Conservation (phyloP, 2,329 filamentous ascomycete species). For the Penicillium thymicola region DNA sequence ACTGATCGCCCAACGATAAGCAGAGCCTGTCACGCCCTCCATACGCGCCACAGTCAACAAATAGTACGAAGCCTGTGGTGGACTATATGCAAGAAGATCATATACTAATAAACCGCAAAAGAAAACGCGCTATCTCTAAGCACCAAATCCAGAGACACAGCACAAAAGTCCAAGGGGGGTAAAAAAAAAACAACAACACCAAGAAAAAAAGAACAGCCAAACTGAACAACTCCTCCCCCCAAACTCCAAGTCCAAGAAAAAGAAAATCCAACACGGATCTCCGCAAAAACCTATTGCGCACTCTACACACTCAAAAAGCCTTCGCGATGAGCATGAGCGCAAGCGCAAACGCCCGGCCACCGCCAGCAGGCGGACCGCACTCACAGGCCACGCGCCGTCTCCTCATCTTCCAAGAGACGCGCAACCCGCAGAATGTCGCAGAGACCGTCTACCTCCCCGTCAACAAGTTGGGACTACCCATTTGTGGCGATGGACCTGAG, state of each 20-base stretch:
- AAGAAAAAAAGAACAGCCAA: constrained; percentile 1
- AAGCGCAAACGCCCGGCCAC: constrained; percentile 10
- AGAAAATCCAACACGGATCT: background rate
- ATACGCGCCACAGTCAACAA: background rate
- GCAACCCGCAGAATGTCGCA: constrained; percentile 28
- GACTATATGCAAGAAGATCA: background rate
- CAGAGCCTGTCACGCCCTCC: constrained; percentile 5
- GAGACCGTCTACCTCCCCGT: constrained; percentile 33
- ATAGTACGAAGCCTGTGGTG: background rate
- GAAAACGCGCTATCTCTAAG: background rate
- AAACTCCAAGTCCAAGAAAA: background rate
- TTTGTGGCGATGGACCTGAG: constrained; percentile 33
- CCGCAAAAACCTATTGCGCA: constrained; percentile 1
- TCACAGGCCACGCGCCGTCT: constrained; percentile 24
- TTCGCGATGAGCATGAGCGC: constrained; percentile 4
- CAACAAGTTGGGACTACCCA: constrained; percentile 38
- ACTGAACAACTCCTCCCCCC: background rate
- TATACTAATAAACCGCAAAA: background rate
- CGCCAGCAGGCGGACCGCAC: background rate
- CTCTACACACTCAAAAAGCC: constrained; percentile 1
- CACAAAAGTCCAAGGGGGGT: background rate
- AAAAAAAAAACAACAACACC: background rate
- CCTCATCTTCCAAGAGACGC: constrained; percentile 39
- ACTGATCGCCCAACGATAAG: constrained; percentile 9
- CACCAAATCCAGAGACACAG: background rate